Conservation (phyloP, 805 yeast species). For the Kodamaea restingae region DNA sequence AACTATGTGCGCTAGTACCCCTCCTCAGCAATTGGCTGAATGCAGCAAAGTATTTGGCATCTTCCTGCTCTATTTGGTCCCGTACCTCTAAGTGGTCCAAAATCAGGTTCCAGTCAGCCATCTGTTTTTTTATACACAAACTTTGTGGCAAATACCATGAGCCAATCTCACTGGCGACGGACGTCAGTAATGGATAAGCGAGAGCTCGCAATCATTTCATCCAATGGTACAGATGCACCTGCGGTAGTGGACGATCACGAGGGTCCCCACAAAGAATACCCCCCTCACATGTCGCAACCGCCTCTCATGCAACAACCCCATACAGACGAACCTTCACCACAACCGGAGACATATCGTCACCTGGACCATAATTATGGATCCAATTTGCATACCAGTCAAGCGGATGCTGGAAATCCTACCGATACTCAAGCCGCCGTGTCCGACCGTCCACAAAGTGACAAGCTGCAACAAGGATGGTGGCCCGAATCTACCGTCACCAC, state of each 20-base stretch:
- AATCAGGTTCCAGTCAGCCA: conserved; percentile 11
- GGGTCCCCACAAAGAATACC: not conserved
- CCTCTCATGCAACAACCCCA: too few species aligned
- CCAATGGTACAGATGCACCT: not conserved
- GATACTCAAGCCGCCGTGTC: too few species aligned
- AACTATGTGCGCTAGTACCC: not conserved
- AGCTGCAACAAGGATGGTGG: conserved; percentile 2
- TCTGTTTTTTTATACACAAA: conserved; percentile 1
- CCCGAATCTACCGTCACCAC: not conserved
- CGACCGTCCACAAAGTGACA: too few species aligned
- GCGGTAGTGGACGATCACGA: not conserved
- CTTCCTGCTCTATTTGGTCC: conserved; percentile 31
- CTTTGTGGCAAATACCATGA: conserved; percentile 4
- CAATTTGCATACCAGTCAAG: too few species aligned
- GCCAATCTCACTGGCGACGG: conserved; percentile 4
- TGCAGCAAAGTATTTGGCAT: conserved; percentile 29
- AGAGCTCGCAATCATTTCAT: not conserved
- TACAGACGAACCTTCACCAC: too few species aligned
- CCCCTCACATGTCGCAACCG: too few species aligned
- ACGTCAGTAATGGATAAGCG: not conserved
- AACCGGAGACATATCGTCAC: too few species aligned
- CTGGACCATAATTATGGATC: too few species aligned
- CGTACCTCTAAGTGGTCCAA: conserved; percentile 23
- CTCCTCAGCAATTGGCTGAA: conserved; percentile 24
- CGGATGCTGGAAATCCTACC: too few species aligned